These are phyloP conservation scores for Fusarium floridanum DNA, from an alignment of 2,329 filamentous ascomycete species.

Conservation along the genomic window DNA sequence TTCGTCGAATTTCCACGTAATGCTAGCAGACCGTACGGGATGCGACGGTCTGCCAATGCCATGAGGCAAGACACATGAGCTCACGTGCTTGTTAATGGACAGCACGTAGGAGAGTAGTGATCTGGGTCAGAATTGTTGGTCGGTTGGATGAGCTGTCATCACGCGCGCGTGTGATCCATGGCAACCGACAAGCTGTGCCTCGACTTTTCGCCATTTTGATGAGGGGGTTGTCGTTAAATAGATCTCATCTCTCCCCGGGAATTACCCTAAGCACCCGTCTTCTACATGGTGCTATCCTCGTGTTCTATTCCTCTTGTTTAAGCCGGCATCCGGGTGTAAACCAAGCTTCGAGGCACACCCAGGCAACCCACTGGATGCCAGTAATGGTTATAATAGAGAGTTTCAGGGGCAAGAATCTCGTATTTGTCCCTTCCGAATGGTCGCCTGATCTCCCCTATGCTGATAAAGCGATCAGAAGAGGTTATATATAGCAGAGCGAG, in stretches of 20 bases:
- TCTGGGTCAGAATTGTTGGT: neutral
- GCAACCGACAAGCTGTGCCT: neutral
- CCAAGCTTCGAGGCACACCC: neutral
- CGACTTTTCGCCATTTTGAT: neutral
- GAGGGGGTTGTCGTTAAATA: neutral
- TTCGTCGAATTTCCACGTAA: neutral
- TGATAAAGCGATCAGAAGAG: neutral
- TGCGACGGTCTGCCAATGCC: neutral
- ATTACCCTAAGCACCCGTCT: neutral
- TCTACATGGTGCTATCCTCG: neutral
- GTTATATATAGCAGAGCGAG: neutral
- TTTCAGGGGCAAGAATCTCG: neutral
- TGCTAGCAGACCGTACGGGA: neutral
- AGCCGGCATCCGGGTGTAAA: neutral
- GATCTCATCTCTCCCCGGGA: neutral
- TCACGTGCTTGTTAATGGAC: neutral
- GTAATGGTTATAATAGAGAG: neutral
- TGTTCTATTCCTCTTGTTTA: neutral
- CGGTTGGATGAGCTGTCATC: neutral
- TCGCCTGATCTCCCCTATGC: neutral
- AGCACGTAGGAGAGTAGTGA: neutral
- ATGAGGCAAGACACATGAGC: neutral
- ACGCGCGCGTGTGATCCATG: neutral
- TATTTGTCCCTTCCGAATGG: neutral
- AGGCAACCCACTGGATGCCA: neutral